A percentile compares a stretch with the other conserved stretches of the same genome.
Conservation (phyloP, 169 alveolate genomes). For the Theileria sp. region DNA sequence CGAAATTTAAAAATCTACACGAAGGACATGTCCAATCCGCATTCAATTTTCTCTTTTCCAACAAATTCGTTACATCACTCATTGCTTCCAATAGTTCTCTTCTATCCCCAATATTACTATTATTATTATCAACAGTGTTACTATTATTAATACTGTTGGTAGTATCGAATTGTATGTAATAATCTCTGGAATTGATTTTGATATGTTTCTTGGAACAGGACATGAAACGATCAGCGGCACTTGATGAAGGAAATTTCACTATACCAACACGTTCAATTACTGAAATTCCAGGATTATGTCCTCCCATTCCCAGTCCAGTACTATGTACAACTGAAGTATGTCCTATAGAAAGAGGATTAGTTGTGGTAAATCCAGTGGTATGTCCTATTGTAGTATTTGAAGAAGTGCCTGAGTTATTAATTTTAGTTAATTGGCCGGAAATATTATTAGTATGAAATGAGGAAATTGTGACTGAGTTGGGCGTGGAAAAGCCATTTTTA, state of each 20-base stretch:
- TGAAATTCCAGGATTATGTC: too few relatives aligned
- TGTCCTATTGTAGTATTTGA: too few relatives aligned
- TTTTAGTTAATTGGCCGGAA: not conserved
- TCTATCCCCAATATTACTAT: too few relatives aligned
- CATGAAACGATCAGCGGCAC: conserved; percentile 58
- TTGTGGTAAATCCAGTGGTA: too few relatives aligned
- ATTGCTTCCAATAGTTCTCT: conserved; percentile 9
- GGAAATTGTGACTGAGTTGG: conserved; percentile 35
- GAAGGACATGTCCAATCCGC: conserved; percentile 76
- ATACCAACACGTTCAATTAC: conserved; percentile 31
- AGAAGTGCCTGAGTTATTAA: not conserved
- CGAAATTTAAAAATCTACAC: conserved; percentile 73
- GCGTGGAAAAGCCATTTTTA: conserved; percentile 70
- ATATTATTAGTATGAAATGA: conserved; percentile 11
- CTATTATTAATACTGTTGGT: too few relatives aligned
- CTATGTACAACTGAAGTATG: not conserved
- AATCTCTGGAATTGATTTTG: conserved; percentile 21
- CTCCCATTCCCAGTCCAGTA: not conserved
- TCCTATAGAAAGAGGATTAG: too few relatives aligned
- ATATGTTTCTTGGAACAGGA: conserved; percentile 26
- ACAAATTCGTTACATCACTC: conserved; percentile 20
- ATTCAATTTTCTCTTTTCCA: conserved; percentile 23
- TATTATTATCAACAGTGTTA: too few relatives aligned
- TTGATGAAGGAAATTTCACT: conserved; percentile 56
- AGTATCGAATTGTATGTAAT: conserved; percentile 57